Percentiles rank a stretch among this genome's conserved stretches.
These are phyloP conservation scores for Colletotrichum plurivorum DNA, from an alignment of 2,329 filamentous ascomycete genomes.

Conservation along the genomic window DNA sequence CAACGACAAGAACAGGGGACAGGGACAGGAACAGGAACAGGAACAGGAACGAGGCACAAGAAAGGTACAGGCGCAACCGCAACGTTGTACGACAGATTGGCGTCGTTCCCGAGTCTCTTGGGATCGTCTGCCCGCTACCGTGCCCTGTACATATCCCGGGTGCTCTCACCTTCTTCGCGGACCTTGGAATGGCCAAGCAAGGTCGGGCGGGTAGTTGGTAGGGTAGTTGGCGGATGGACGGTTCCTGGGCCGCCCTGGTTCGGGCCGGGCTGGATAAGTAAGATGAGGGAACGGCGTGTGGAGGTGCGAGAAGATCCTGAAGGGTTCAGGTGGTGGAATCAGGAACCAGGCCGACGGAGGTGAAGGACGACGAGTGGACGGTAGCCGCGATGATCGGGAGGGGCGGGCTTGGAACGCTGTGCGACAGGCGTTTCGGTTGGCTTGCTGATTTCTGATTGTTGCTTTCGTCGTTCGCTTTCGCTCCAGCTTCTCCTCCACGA, in stretches of 20 bases:
- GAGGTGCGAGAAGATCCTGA: slow-evolving; percentile 7
- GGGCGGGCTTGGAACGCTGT: too few relatives aligned
- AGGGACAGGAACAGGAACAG: too few relatives aligned
- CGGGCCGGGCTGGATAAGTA: slow-evolving; percentile 20
- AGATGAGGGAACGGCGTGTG: slow-evolving; percentile 27
- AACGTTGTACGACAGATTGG: not conserved
- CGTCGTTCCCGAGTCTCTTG: not conserved
- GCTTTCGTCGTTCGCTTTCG: too few relatives aligned
- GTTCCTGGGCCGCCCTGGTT: slow-evolving; percentile 22
- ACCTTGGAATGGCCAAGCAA: not conserved
- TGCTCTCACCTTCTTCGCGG: slow-evolving; percentile 1
- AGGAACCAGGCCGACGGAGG: not conserved
- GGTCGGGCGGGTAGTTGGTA: not conserved
- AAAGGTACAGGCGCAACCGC: not conserved
- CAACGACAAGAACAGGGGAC: slow-evolving; percentile 1
- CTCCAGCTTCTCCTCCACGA: too few relatives aligned
- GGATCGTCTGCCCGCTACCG: slow-evolving; percentile 4
- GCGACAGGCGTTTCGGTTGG: too few relatives aligned
- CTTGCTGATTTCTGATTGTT: too few relatives aligned
- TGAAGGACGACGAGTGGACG: slow-evolving; percentile 16
- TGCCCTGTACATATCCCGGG: not conserved
- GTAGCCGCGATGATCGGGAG: slow-evolving; percentile 10
- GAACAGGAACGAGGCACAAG: too few relatives aligned
- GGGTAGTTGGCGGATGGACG: slow-evolving; percentile 13
- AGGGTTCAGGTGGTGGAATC: not conserved